phyloP scores from a whole-genome alignment of 2,329 filamentous ascomycete species.

The Colletotrichum melonis region DNA sequence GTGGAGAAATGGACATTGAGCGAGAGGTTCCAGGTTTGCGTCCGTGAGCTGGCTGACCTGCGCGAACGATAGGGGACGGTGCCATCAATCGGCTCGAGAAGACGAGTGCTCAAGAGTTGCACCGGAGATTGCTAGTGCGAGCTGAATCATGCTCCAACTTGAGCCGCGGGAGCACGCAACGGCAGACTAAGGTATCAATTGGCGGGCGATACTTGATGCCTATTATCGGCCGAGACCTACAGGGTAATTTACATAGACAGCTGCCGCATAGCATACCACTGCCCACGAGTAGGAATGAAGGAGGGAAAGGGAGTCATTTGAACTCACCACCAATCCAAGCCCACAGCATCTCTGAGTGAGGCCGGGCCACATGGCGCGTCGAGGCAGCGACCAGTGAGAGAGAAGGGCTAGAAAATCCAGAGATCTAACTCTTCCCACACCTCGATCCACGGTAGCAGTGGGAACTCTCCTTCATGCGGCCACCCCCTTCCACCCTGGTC shows the following conservation, averaged over 20 bases:
- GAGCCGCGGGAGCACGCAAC: not conserved
- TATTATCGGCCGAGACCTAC: not conserved
- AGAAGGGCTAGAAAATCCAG: conserved; percentile 11
- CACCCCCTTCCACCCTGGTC: conserved; percentile 19
- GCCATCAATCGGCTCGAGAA: not conserved
- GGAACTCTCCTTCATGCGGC: conserved; percentile 17
- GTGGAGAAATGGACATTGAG: not conserved
- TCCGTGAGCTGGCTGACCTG: not conserved
- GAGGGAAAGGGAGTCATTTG: not conserved
- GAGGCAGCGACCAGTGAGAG: conserved; percentile 13
- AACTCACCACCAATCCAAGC: not conserved
- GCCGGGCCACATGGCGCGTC: conserved; percentile 11
- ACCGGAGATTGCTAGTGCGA: conserved; percentile 11
- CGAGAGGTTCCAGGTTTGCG: not conserved
- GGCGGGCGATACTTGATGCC: not conserved
- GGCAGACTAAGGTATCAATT: not conserved
- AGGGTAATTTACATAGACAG: not conserved
- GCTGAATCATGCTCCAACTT: not conserved
- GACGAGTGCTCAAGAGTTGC: not conserved
- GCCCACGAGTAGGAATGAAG: not conserved
- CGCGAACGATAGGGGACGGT: not conserved
- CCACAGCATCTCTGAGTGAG: not conserved
- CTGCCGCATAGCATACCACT: not conserved
- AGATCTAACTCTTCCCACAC: conserved; percentile 33
- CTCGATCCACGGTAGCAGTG: conserved; percentile 34